Evolutionary conservation across 371 early-diverging fungal genomes (phyloP).

Genomic region (Mucor piriformis): DNA sequence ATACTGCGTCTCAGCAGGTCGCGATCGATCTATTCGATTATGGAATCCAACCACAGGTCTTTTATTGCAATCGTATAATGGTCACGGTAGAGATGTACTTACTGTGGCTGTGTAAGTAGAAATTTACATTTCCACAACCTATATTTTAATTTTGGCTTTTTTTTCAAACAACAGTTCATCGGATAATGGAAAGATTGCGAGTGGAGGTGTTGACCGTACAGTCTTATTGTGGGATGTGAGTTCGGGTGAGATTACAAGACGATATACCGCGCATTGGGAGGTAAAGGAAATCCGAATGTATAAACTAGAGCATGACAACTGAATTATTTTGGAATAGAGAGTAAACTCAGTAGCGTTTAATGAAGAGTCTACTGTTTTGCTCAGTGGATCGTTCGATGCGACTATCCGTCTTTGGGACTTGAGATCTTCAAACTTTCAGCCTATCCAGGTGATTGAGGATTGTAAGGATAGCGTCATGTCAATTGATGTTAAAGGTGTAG

Average conservation of each 20-base stretch:
- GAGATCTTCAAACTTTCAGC: slow-evolving; percentile 66
- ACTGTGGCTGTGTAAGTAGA: slow-evolving; percentile 70
- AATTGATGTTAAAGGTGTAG: slow-evolving; percentile 66
- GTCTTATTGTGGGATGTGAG: slow-evolving; percentile 89
- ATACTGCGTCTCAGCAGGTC: slow-evolving; percentile 79
- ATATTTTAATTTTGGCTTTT: no score
- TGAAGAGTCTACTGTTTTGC: slow-evolving; percentile 75
- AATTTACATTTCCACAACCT: no score
- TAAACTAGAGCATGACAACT: no score
- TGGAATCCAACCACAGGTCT: slow-evolving; percentile 79
- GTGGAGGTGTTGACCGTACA: slow-evolving; percentile 82
- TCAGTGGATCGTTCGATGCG: slow-evolving; percentile 90
- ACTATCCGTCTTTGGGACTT: slow-evolving; percentile 90
- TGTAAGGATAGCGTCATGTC: slow-evolving; percentile 88
- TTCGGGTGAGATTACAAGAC: slow-evolving; percentile 70
- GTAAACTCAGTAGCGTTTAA: slow-evolving; percentile 87
- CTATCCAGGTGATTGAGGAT: slow-evolving; percentile 87
- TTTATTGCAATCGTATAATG: slow-evolving; percentile 77
- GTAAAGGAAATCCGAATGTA: slow-evolving; percentile 39
- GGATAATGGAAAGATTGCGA: slow-evolving; percentile 81
- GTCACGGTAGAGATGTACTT: slow-evolving; percentile 87
- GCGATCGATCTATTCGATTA: slow-evolving; percentile 77
- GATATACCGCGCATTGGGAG: slow-evolving; percentile 84
- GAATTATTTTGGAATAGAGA: slow-evolving; percentile 56
- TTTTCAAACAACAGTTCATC: no score